Conservation (phyloP, 2,329 filamentous ascomycete genomes). For the Bipolaris sorokiniana region DNA sequence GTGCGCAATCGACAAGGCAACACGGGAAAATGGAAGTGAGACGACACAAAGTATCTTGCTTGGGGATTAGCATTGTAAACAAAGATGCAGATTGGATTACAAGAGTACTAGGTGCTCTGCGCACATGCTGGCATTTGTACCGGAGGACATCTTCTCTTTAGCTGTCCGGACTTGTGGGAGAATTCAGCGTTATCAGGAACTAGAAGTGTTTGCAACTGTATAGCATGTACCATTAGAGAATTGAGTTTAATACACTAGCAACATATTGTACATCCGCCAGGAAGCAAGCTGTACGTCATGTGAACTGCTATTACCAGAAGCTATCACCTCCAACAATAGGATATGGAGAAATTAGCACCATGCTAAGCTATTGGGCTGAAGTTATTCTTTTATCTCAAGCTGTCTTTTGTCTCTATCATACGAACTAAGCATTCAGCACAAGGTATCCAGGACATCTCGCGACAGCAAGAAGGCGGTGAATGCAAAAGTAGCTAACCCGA, state of each 20-base stretch:
- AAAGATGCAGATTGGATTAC: background rate
- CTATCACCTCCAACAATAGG: no score
- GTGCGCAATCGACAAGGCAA: background rate
- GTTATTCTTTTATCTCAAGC: no score
- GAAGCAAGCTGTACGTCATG: background rate
- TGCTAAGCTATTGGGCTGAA: no score
- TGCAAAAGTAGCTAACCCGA: background rate
- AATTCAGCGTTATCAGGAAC: background rate
- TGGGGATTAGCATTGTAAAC: background rate
- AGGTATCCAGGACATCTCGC: background rate
- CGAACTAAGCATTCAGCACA: no score
- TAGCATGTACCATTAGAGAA: background rate
- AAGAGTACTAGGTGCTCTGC: background rate
- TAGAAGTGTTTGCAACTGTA: background rate
- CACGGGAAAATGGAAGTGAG: background rate
- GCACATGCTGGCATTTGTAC: background rate
- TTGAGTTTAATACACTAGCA: background rate
- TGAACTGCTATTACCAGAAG: no score
- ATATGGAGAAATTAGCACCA: no score
- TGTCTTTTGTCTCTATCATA: no score
- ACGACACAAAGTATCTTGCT: background rate
- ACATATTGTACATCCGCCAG: background rate
- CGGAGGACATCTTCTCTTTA: background rate
- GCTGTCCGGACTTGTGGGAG: background rate
- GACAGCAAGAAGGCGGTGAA: background rate